Base-by-base conservation (phyloP, 1,139 yeast species). In the Yamadazyma sp. region DNA sequence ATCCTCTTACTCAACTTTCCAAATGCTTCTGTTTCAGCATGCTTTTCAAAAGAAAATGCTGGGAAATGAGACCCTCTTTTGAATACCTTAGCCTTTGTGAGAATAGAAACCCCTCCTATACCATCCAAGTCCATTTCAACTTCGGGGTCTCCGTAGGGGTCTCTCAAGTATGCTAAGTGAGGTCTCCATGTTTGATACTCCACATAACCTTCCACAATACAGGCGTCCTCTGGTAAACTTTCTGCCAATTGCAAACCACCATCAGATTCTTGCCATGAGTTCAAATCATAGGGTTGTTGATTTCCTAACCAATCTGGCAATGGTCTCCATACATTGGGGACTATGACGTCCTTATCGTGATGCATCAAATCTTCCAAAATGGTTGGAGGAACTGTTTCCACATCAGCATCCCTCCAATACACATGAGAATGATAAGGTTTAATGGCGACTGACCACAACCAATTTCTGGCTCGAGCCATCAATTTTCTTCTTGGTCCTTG, bases 101-200 rank as follows among this genome's bases (percentile, higher is more conserved):
- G 67, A 49, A 87, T 86, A 0, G 94, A 84, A 33, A 87, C 96
- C 48, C 96, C 96, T 30, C 96, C 96, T 54, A 87, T 86, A 38
- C 96, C 96, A 58, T 87, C 96, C 44, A 87, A 70, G 45, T 84
- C 92, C 86, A 87, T 84, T 54, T 85, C 94, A 26, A 80, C 88
- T 54, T 84, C 86, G 14, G 88, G 87, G 57, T 86, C 90, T 24
- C 95, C 95, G 54, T 82, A 78, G 4, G 92, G 90, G 52, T 86
- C 95, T 48, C 96, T 73, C 56, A 87, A 70, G 57, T 87, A 87
- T 0, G 95, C 96, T 52, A 87, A 72, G 62, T 87, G 96, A 1
- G 95, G 90, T 59, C 96, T 74, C 95, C 95, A 87, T 1, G 96
- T 87, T 40, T 90, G 94, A 60, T 86, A 87, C 62, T 87, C 96